A percentile compares a stretch with the other conserved stretches of the same genome.
These are phyloP conservation scores for Moricandia arvensis DNA, from an alignment of 345 rosid genomes.

Conservation along the genomic window DNA sequence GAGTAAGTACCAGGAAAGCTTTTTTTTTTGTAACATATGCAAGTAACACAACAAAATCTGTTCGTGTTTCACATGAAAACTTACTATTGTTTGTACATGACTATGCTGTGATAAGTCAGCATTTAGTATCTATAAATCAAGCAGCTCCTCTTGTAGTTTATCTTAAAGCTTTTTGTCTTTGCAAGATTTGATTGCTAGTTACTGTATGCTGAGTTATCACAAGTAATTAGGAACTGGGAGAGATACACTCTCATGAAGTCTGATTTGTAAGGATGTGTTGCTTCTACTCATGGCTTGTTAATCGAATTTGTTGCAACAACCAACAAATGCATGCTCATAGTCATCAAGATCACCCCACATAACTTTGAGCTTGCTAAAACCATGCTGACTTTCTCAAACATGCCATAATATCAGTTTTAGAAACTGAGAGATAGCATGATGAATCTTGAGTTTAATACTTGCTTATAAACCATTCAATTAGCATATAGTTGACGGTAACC, in stretches of 20 bases:
- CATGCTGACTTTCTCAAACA: too few relatives aligned
- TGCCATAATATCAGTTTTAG: too few relatives aligned
- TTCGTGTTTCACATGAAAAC: slow-evolving; percentile 11
- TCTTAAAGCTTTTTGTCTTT: neutral
- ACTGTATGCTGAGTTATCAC: neutral
- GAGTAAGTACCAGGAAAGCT: neutral
- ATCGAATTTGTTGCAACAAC: neutral
- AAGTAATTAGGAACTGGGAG: neutral
- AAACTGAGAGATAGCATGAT: neutral
- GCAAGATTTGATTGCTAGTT: neutral
- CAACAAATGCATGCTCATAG: neutral
- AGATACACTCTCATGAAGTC: too few relatives aligned
- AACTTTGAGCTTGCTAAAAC: too few relatives aligned
- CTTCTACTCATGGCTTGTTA: neutral
- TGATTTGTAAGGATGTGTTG: neutral
- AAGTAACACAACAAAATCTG: too few relatives aligned
- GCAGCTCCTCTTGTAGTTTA: neutral
- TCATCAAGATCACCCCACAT: neutral
- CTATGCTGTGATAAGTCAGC: neutral
- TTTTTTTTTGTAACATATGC: slow-evolving; percentile 17
- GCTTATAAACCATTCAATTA: neutral
- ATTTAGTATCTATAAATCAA: slow-evolving; percentile 2
- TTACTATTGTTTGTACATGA: slow-evolving; percentile 6
- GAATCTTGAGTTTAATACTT: neutral
- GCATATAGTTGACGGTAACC: neutral